A percentile compares a stretch with the other conserved stretches of the same genome.
These are phyloP conservation scores for Nephelium lappaceum DNA, from an alignment of 345 rosid species.

Conservation along the genomic window DNA sequence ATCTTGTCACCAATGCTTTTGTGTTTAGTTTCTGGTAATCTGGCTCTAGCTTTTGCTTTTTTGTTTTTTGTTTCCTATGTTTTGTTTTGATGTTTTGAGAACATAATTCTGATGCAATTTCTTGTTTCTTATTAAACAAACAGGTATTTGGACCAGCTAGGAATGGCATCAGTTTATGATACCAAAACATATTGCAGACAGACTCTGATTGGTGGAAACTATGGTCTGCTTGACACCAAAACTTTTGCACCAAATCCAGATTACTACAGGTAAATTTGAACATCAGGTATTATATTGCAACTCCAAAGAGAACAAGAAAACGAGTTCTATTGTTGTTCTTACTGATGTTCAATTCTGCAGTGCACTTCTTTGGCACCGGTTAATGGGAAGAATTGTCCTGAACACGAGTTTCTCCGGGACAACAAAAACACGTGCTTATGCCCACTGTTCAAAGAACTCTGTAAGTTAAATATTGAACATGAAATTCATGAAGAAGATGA, in stretches of 20 bases:
- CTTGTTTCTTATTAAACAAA: not conserved
- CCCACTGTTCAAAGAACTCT: slow-evolving; percentile 79
- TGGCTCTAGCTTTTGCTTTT: not conserved
- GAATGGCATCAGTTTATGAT: slow-evolving; percentile 50
- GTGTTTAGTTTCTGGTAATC: slow-evolving; percentile 62
- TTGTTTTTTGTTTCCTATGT: not conserved
- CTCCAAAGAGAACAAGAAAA: not conserved
- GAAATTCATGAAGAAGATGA: not conserved
- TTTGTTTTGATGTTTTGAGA: not conserved
- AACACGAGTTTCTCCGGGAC: slow-evolving; percentile 60
- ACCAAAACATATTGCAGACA: slow-evolving; percentile 63
- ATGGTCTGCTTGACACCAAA: slow-evolving; percentile 49
- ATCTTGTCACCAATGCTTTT: slow-evolving; percentile 55
- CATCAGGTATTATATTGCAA: not conserved
- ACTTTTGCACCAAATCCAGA: slow-evolving; percentile 57
- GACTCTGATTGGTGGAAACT: slow-evolving; percentile 58
- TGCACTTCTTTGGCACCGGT: slow-evolving; percentile 84
- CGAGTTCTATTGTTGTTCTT: not conserved
- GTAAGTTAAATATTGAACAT: slow-evolving; percentile 42
- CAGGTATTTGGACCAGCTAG: slow-evolving; percentile 68
- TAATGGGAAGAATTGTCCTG: slow-evolving; percentile 82
- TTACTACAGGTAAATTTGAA: slow-evolving; percentile 40
- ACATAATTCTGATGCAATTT: not conserved
- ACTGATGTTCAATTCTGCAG: slow-evolving; percentile 41
- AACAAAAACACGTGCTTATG: slow-evolving; percentile 69